Conservation (phyloP, 768 basidiomycete genomes). For the Phylloporus rhodoxanthus region DNA sequence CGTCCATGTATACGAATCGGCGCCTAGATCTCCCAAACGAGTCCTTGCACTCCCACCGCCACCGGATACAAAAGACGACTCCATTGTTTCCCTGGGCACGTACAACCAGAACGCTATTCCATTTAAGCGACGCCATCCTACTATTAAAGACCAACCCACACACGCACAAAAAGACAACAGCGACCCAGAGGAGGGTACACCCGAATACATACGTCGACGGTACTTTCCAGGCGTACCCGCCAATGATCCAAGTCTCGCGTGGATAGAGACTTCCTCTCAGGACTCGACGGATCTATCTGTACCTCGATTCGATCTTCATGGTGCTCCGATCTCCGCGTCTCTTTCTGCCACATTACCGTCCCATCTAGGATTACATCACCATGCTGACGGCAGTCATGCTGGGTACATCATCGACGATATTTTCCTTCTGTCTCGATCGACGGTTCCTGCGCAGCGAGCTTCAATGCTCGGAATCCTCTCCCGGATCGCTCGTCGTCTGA, state of each 20-base stretch:
- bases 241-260: conserved; percentile 70
- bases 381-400: conserved; percentile 68
- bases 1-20: conserved; percentile 78
- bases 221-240: conserved; percentile 73
- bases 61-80: conserved; percentile 21
- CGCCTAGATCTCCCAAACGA: conserved; percentile 68
- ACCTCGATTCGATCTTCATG: conserved; percentile 72
- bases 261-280: conserved; percentile 48
- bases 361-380: conserved; percentile 86
- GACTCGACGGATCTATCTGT: conserved; percentile 20
- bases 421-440: conserved; percentile 72
- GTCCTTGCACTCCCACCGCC: conserved; percentile 50
- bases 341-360: conserved; percentile 62
- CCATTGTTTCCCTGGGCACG: conserved; percentile 36
- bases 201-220: conserved; percentile 76
- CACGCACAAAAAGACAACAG: not conserved
- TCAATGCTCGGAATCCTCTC: conserved; percentile 73
- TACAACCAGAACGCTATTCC: conserved; percentile 23
- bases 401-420: conserved; percentile 89
- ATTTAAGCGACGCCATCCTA: conserved; percentile 8
- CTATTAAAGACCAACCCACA: not conserved
- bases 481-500: conserved; percentile 42
- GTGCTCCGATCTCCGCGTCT: conserved; percentile 54
- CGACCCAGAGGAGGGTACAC: conserved; percentile 61
- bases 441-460: conserved; percentile 76